Percentiles rank a stretch among this genome's conserved stretches.
These are phyloP conservation scores for Trametes elegans DNA, from an alignment of 768 basidiomycete species.

Conservation along the genomic window DNA sequence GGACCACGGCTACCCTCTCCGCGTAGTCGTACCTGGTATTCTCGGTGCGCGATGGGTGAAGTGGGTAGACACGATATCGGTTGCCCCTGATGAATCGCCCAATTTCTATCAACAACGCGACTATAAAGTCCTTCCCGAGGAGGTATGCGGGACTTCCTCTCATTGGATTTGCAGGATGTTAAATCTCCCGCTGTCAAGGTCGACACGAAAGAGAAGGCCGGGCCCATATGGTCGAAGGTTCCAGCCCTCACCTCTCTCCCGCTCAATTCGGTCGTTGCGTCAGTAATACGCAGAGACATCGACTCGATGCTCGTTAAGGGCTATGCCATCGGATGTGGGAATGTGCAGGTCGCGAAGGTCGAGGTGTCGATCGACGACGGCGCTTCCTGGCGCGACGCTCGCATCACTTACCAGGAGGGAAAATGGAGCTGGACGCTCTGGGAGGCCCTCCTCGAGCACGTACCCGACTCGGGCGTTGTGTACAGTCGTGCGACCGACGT, in stretches of 20 bases:
- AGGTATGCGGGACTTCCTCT: constrained; percentile 31
- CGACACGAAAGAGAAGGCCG: constrained; percentile 16
- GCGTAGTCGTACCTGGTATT: constrained; percentile 66
- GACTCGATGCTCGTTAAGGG: constrained; percentile 16
- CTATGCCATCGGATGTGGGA: constrained; percentile 14
- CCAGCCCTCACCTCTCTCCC: constrained; percentile 20
- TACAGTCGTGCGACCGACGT: constrained; percentile 53
- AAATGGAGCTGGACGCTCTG: constrained; percentile 77
- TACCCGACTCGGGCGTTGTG: constrained; percentile 26
- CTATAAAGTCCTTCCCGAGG: constrained; percentile 48
- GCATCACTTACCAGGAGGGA: constrained; percentile 34
- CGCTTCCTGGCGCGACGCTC: constrained; percentile 16
- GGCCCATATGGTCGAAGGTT: constrained; percentile 10
- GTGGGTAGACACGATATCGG: constrained; percentile 63
- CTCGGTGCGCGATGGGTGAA: constrained; percentile 75
- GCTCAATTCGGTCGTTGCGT: constrained; percentile 19
- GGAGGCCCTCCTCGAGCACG: constrained; percentile 46
- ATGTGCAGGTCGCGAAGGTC: constrained; percentile 15
- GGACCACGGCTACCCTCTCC: constrained; percentile 64
- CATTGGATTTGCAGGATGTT: constrained; percentile 39
- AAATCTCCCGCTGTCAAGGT: background rate
- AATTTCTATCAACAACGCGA: constrained; percentile 74
- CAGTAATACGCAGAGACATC: background rate
- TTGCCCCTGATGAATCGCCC: constrained; percentile 54
- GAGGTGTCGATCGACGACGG: constrained; percentile 20